phyloP scores from a whole-genome alignment of 306 rosid genomes.

The Begonia masoniana region DNA sequence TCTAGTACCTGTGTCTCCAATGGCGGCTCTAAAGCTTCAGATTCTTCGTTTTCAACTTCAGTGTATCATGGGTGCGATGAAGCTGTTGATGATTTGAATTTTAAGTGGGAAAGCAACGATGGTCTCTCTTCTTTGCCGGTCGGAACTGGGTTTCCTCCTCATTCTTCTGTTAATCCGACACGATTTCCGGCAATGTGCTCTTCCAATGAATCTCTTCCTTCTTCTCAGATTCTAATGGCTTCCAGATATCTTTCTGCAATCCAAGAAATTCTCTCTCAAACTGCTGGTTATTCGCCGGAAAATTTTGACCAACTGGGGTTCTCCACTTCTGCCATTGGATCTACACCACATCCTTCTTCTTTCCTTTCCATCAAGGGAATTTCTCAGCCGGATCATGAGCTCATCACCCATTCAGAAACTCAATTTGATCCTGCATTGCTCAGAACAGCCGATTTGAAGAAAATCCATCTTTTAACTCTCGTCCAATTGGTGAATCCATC shows the following conservation, averaged over 20 bases:
- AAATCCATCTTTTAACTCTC: conserved; percentile 53
- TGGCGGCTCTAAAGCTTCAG: conserved; percentile 30
- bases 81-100: no score
- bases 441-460: conserved; percentile 38
- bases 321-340: conserved; percentile 8
- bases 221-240: conserved; percentile 38
- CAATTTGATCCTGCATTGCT: conserved; percentile 22
- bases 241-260: conserved; percentile 58
- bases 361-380: background rate
- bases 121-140: no score
- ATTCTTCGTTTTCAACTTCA: conserved; percentile 16
- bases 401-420: conserved; percentile 16
- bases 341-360: no score
- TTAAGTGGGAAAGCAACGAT: no score
- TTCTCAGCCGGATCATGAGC: conserved; percentile 7
- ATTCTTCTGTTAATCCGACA: no score
- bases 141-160: no score
- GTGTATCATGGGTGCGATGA: no score
- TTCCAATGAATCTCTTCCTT: conserved; percentile 6
- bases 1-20: conserved; percentile 22
- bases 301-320: conserved; percentile 23
- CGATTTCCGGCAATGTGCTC: no score
- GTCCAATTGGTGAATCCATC: conserved; percentile 28
- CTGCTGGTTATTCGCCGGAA: conserved; percentile 53
- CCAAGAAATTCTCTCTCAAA: conserved; percentile 68